Base-by-base conservation (phyloP, 2,329 filamentous ascomycete species). In the Trichoderma aggressivum region DNA sequence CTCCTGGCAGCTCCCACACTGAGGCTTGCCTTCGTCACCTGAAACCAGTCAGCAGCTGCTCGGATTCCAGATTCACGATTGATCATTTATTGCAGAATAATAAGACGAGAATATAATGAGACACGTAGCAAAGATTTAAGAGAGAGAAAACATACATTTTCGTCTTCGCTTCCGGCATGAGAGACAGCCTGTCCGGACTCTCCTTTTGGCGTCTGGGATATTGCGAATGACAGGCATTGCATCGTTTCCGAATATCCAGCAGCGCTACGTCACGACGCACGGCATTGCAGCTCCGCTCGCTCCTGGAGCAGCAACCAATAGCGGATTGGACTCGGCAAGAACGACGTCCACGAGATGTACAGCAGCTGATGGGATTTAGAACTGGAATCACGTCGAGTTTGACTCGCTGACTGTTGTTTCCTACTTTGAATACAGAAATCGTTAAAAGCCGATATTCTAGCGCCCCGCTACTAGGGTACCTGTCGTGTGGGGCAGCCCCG, bases 21-120 rank as follows among this genome's bases (percentile, higher is more conserved):
- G 72, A 5, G 74, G 74, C 50, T 75, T 74, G 36, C 62, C 58
- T 59, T 75, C 74, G 70, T 75, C 73, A 43, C 74, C 74, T 75
- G 12, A 36, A n/a, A 16, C 26, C 30, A 36, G 12, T 65, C 39
- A 68, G 55, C 26, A 26, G 5, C n/a, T 47, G 2, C 1, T 28
- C 12, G 6, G 55, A 2, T 2, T 21, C 21, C 7, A 28, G 26
- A 59, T 14, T 24, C 30, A 28, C n/a, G n/a, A n/a, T n/a, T n/a
- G n/a, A n/a, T 21, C 30, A 26, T 18, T 11, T 3, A 34, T n/a
- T 43, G 39, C 16, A 43, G 5, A 43, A 2, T 43, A 43, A 39
- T 11, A 8, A 26, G 11, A 43, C 18, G n/a, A 1, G 1, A 10
- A 43, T 63, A 12, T 34, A 30, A 36, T 7, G 12, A 24, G 24